Conservation (phyloP, 1,284 basidiomycete species). For the Ceratobasidium sp. region DNA sequence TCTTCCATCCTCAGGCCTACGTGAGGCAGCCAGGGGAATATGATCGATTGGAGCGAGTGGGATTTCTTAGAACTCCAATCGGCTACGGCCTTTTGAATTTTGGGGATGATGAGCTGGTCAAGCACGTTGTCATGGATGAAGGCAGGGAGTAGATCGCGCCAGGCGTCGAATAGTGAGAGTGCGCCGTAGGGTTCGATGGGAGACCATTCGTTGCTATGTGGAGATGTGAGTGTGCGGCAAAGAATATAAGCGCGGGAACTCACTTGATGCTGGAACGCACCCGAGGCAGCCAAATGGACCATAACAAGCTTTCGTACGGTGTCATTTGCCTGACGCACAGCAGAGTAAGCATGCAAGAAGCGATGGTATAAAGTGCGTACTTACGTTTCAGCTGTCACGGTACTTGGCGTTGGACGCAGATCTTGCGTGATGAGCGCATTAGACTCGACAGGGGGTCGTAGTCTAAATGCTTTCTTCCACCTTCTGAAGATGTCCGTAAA, state of each 20-base stretch:
- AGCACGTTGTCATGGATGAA: constrained; percentile 96
- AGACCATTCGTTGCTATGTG: constrained; percentile 84
- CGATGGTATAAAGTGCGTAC: constrained; percentile 52
- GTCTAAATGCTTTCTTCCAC: constrained; percentile 77
- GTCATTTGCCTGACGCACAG: constrained; percentile 75
- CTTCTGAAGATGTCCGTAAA: constrained; percentile 68
- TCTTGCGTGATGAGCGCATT: constrained; percentile 38
- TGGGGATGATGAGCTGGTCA: constrained; percentile 95
- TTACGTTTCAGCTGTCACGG: constrained; percentile 27
- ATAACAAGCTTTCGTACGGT: constrained; percentile 92
- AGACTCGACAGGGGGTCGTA: constrained; percentile 53
- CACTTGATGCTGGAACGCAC: constrained; percentile 89
- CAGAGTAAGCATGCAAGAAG: background rate
- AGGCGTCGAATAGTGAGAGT: constrained; percentile 87
- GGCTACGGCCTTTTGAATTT: constrained; percentile 85
- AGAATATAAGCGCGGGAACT: constrained; percentile 50
- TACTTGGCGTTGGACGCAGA: background rate
- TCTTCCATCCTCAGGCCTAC: constrained; percentile 83
- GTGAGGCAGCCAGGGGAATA: constrained; percentile 97
- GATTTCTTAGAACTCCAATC: constrained; percentile 81
- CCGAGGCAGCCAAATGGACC: constrained; percentile 94
- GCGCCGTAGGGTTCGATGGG: constrained; percentile 79
- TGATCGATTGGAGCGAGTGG: constrained; percentile 76
- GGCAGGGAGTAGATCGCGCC: constrained; percentile 86
- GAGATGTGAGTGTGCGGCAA: background rate